phyloP scores from a whole-genome alignment of 108 stramenopile species.

The Epithemia pelagica region DNA sequence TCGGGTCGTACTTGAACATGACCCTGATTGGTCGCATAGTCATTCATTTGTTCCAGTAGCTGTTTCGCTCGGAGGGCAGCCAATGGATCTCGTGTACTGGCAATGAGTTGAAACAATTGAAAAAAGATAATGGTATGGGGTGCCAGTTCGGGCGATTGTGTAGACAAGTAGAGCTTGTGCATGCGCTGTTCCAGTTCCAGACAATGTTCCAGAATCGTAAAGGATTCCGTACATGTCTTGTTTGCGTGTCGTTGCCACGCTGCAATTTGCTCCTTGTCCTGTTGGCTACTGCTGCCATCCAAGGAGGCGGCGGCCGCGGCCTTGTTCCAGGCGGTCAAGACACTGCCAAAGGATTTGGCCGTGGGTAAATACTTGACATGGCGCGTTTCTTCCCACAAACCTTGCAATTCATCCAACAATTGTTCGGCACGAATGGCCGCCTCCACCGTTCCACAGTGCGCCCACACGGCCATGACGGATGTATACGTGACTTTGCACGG shows the following conservation, averaged over 20 bases:
- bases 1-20: not conserved
- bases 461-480: conserved; percentile 6
- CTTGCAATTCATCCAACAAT: conserved; percentile 6
- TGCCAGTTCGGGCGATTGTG: not conserved
- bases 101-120: conserved; percentile 9
- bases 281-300: not conserved
- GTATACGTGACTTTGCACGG: conserved; percentile 13
- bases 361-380: conserved; percentile 5
- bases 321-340: conserved; percentile 8
- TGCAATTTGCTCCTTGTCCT: not conserved
- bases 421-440: conserved; percentile 8
- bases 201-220: not conserved
- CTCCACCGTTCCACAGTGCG: conserved; percentile 3
- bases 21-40: not conserved
- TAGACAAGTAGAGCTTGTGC: not conserved
- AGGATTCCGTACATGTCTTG: not conserved
- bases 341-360: conserved; percentile 6
- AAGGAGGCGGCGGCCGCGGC: not conserved
- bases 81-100: conserved; percentile 9
- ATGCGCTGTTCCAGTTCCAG: not conserved
- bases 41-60: conserved; percentile 9
- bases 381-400: not conserved
- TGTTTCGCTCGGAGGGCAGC: conserved; percentile 2
- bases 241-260: too few relatives aligned
- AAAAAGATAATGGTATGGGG: conserved; percentile 11